Percentiles rank a stretch among this genome's conserved stretches.
phyloP scores from a whole-genome alignment of 805 yeast species.

The Cyberlindnera bimundalis region DNA sequence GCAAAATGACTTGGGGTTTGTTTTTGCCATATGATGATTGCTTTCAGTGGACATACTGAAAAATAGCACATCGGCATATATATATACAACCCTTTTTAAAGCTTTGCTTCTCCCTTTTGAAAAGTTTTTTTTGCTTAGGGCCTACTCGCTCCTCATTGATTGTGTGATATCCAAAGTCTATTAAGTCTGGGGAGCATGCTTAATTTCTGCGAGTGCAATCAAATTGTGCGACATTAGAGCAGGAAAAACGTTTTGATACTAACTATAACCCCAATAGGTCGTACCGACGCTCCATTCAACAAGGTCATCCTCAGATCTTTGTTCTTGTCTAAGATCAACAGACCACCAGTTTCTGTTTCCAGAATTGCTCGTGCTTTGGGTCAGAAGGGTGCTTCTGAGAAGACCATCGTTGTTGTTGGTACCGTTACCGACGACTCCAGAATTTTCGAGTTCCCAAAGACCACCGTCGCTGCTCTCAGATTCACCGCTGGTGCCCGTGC shows the following conservation, averaged over 20 bases:
- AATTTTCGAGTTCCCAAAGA: constrained; percentile 90
- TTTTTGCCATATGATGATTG: background rate
- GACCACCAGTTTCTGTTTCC: constrained; percentile 98
- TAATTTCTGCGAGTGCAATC: constrained; percentile 39
- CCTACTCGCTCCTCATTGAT: constrained; percentile 8
- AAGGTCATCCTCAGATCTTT: constrained; percentile 90
- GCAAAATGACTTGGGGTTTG: too few species aligned
- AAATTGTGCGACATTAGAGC: constrained; percentile 44
- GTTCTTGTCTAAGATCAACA: constrained; percentile 97
- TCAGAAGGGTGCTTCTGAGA: constrained; percentile 81
- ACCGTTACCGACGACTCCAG: constrained; percentile 98
- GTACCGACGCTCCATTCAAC: constrained; percentile 99
- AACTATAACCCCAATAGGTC: constrained; percentile 55
- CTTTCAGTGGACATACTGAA: constrained; percentile 27
- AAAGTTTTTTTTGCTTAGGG: too few species aligned
- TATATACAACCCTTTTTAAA: background rate
- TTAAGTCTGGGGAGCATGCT: background rate
- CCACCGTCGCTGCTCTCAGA: constrained; percentile 98
- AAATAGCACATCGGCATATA: constrained; percentile 8
- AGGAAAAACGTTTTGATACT: constrained; percentile 37
- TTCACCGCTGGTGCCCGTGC: constrained; percentile 99
- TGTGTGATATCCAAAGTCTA: too few species aligned
- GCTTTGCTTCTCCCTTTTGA: too few species aligned
- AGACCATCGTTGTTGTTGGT: constrained; percentile 97
- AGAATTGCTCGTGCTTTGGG: constrained; percentile 81